Evolutionary conservation across 805 yeast genomes (phyloP).

Genomic region (Yamadazyma sp.): DNA sequence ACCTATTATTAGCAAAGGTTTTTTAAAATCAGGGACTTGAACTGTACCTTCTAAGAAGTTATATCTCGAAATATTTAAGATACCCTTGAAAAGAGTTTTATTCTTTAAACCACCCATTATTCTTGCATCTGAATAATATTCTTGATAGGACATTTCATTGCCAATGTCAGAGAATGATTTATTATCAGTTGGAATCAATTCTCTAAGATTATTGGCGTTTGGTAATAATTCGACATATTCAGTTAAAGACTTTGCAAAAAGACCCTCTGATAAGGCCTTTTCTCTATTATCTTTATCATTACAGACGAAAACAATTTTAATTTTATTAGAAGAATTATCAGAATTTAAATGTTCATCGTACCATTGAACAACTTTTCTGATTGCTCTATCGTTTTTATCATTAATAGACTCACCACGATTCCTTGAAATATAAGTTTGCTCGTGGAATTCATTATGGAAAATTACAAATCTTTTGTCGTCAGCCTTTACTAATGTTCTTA

Average conservation of each 20-base stretch:
- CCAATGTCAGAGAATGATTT: conserved; percentile 8
- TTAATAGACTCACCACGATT: conserved; percentile 67
- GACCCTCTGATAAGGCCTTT: conserved; percentile 52
- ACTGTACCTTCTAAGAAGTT: conserved; percentile 88
- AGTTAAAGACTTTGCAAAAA: conserved; percentile 54
- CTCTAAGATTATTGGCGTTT: conserved; percentile 70
- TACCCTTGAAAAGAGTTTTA: conserved; percentile 86
- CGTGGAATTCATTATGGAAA: conserved; percentile 88
- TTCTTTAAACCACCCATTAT: conserved; percentile 87
- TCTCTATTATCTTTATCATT: conserved; percentile 69
- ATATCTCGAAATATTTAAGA: conserved; percentile 74
- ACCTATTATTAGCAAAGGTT: conserved; percentile 80
- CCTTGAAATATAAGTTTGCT: conserved; percentile 65
- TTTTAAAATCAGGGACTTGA: conserved; percentile 65
- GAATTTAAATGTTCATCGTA: conserved; percentile 60
- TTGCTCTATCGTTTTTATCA: conserved; percentile 90
- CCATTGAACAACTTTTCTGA: conserved; percentile 72
- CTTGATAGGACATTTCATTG: conserved; percentile 64
- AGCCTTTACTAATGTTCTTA: conserved; percentile 70
- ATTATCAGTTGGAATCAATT: conserved; percentile 57
- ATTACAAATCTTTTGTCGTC: conserved; percentile 83
- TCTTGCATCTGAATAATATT: conserved; percentile 76
- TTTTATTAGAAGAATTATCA: conserved; percentile 25
- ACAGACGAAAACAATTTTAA: conserved; percentile 61
- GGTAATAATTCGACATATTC: conserved; percentile 72